Evolutionary conservation across 495 filamentous ascomycete species (phyloP).

Genomic region (Neurospora hispaniola): DNA sequence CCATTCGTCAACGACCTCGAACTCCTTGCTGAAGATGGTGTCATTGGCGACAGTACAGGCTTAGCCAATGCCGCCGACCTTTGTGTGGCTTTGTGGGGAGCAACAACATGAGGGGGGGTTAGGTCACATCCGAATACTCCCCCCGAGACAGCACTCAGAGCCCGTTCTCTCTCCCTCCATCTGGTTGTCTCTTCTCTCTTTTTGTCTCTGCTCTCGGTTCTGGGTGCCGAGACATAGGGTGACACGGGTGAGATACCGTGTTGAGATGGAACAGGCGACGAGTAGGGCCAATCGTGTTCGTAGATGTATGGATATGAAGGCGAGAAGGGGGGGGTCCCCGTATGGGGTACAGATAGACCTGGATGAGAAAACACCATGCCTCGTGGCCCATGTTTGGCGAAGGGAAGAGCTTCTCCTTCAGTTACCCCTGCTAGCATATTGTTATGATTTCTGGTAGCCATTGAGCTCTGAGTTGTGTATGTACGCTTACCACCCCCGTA

Average conservation of each 20-base stretch:
- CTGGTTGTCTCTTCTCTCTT: not conserved
- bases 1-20: not conserved
- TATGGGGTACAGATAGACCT: not conserved
- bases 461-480: no score
- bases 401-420: not conserved
- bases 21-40: not conserved
- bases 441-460: not conserved
- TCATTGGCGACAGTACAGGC: not conserved
- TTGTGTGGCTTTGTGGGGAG: conserved; percentile 1
- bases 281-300: not conserved
- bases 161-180: not conserved
- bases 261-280: not conserved
- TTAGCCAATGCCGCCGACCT: not conserved
- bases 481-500: not conserved
- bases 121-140: not conserved
- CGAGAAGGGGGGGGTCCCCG: not conserved
- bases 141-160: not conserved
- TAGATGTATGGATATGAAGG: not conserved
- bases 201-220: not conserved
- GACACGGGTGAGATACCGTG: not conserved
- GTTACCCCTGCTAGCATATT: not conserved
- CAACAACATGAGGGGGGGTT: not conserved
- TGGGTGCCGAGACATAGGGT: not conserved
- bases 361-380: not conserved
- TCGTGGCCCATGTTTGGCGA: not conserved